phyloP scores from a whole-genome alignment of 345 rosid species.

The Populus simonii region DNA sequence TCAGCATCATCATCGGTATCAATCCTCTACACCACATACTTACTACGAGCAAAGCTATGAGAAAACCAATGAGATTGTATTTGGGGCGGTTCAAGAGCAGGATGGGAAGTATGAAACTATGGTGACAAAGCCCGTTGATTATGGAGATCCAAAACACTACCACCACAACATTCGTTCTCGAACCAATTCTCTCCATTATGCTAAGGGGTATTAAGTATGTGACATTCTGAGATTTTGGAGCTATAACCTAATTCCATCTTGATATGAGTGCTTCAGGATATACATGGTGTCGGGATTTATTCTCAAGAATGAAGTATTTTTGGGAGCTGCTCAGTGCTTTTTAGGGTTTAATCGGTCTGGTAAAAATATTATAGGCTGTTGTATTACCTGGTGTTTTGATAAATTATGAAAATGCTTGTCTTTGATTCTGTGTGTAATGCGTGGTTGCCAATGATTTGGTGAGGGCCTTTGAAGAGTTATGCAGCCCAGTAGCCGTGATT shows the following conservation, averaged over 20 bases:
- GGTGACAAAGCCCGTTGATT: constrained; percentile 58
- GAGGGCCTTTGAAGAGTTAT: background rate
- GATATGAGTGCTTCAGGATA: constrained; percentile 5
- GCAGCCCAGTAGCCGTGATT: too few relatives aligned
- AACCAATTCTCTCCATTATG: constrained; percentile 41
- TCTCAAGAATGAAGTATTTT: constrained; percentile 2
- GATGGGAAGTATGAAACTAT: constrained; percentile 39
- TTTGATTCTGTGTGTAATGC: background rate
- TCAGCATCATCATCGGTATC: constrained; percentile 61
- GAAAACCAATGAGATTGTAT: constrained; percentile 75
- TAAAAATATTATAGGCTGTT: constrained; percentile 2
- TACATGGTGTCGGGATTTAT: background rate
- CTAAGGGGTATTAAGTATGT: constrained; percentile 7
- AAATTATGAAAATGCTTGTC: background rate
- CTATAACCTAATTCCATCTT: background rate
- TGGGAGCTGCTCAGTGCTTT: constrained; percentile 14
- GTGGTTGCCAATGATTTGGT: background rate
- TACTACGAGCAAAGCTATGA: constrained; percentile 72
- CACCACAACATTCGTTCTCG: constrained; percentile 49
- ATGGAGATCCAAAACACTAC: constrained; percentile 41
- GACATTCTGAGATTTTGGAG: constrained; percentile 6
- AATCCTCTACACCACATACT: constrained; percentile 65
- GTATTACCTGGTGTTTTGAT: background rate
- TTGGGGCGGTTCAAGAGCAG: constrained; percentile 85
- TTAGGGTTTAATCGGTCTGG: background rate